Base-by-base conservation (phyloP, 768 basidiomycete genomes). In the Mycena crocata region DNA sequence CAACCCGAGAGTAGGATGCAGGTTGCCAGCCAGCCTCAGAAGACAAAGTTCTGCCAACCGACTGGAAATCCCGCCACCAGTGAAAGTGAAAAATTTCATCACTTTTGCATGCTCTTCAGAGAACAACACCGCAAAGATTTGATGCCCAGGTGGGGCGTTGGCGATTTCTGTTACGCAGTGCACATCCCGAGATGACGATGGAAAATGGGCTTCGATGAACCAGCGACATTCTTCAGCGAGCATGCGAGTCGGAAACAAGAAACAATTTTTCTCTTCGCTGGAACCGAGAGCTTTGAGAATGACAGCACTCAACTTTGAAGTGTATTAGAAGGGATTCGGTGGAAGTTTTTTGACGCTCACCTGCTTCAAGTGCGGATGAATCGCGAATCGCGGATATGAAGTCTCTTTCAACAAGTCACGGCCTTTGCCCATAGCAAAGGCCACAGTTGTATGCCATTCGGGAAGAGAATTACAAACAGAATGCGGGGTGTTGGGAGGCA, bases 21-120 rank as follows among this genome's bases (percentile, higher is more conserved):
- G 82, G 23, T 82, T 70, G 21, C 78, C 77, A 1, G 79, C 80
- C 37, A 83, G 66, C 55, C 83, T 73, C 24, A 74, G 74, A 42
- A 86, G 65, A 57, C 83, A 85, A 17, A 79, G 70, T 63, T 86
- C 85, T 0, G 84, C 86, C 45, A 82, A 72, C 13, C 86, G 80
- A 35, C 81, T 82, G 17, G 79, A 82, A 35, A 87, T 81, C 3
- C 86, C 86, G 63, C 80, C 79, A 7, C 86, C 86, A 2, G 83
- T 81, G 72, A 86, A 85, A 68, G 84, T 85, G 85, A 85, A 86
- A 73, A 83, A 87, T 60, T 48, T 39, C 51, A 58, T 39, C 13
- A 48, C 57, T 48, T 39, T 12, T 7, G 21, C 17, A 14, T 21
- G 14, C 31, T 61, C 60, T 13, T 56, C 57, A 26, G 60, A 56